Evolutionary conservation across 2,329 filamentous ascomycete genomes (phyloP).

Genomic region (Myriosclerotinia duriaeana): DNA sequence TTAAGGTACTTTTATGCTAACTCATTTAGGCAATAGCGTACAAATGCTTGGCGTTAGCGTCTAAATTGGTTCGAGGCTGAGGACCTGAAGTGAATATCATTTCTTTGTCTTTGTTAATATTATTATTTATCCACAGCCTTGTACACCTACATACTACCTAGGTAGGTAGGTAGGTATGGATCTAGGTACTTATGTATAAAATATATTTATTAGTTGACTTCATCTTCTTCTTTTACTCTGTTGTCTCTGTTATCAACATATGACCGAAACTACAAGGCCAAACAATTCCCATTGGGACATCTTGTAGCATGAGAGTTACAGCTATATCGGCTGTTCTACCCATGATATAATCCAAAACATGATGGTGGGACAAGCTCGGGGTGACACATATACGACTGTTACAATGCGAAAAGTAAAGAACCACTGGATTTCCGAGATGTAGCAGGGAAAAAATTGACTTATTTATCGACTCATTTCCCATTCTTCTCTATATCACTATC

Average conservation of each 20-base stretch:
- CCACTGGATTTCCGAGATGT: constrained; percentile 3
- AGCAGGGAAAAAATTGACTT: not conserved
- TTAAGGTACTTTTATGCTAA: constrained; percentile 3
- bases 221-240: too few species aligned
- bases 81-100: not conserved
- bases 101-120: not conserved
- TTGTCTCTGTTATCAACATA: too few species aligned
- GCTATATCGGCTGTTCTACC: not conserved
- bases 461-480: not conserved
- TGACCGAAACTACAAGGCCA: not conserved
- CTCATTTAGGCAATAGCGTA: not conserved
- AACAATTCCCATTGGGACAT: not conserved
- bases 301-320: not conserved
- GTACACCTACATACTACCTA: too few species aligned
- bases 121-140: too few species aligned
- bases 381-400: constrained; percentile 17
- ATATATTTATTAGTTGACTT: not conserved
- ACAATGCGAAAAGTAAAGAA: constrained; percentile 11
- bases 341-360: constrained; percentile 4
- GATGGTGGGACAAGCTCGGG: not conserved
- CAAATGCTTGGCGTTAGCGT: not conserved
- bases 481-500: too few species aligned
- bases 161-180: too few species aligned
- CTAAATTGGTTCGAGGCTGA: constrained; percentile 12
- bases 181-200: not conserved